Conservation (phyloP, 768 basidiomycete genomes). For the Antrodiella citrinella region DNA sequence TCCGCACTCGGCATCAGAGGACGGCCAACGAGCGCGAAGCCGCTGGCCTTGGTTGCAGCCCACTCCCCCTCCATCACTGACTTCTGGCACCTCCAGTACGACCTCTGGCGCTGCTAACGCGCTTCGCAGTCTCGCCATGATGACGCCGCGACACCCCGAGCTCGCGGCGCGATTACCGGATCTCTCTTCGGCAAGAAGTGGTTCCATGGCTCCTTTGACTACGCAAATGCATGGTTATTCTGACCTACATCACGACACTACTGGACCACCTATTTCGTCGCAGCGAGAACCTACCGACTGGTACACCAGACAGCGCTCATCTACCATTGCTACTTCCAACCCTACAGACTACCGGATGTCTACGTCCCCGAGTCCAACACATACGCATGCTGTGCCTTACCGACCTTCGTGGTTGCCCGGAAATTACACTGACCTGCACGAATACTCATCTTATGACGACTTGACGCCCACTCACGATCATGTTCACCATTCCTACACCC, state of each 20-base stretch:
- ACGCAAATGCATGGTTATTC: background rate
- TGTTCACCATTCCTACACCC: background rate
- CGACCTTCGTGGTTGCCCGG: background rate
- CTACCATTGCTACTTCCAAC: background rate
- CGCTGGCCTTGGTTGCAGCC: constrained; percentile 15
- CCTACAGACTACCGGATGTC: background rate
- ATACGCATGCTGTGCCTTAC: background rate
- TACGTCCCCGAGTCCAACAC: background rate
- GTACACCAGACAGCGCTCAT: background rate
- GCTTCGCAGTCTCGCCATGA: constrained; percentile 13
- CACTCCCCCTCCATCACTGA: constrained; percentile 7
- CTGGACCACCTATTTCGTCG: background rate
- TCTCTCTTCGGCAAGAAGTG: background rate
- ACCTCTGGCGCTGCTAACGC: constrained; percentile 8
- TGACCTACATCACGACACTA: background rate
- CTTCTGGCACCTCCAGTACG: constrained; percentile 6
- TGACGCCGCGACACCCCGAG: constrained; percentile 14
- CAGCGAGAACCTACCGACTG: background rate
- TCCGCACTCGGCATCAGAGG: background rate
- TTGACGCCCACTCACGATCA: background rate
- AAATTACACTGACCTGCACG: background rate
- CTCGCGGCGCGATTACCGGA: background rate
- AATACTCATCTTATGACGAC: no score
- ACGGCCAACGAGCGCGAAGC: constrained; percentile 12
- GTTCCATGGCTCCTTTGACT: background rate